phyloP scores from a whole-genome alignment of 345 rosid species.

The Durio zibethinus region DNA sequence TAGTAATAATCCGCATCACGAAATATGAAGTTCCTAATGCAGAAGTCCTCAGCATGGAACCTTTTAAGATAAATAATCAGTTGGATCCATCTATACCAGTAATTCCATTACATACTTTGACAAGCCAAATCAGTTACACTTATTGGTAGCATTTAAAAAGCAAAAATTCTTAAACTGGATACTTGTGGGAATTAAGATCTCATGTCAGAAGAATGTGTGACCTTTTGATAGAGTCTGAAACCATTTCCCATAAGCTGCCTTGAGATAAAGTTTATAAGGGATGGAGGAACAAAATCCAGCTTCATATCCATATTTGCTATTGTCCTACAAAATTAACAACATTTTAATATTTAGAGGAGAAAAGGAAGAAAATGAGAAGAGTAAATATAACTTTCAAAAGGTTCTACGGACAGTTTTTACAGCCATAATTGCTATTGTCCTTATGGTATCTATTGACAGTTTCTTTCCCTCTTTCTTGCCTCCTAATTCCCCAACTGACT shows the following conservation, averaged over 20 bases:
- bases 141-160: background rate
- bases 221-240: slow-evolving; percentile 93
- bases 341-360: slow-evolving; percentile 3
- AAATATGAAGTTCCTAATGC: background rate
- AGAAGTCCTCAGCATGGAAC: slow-evolving; percentile 4
- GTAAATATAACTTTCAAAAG: background rate
- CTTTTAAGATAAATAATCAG: background rate
- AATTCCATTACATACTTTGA: background rate
- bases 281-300: slow-evolving; percentile 87
- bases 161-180: background rate
- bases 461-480: background rate
- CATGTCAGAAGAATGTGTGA: slow-evolving; percentile 18
- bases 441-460: background rate
- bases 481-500: background rate
- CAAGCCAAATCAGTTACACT: background rate
- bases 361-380: background rate
- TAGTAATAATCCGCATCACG: background rate
- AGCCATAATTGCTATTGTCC: background rate
- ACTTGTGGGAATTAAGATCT: background rate
- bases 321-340: slow-evolving; percentile 50
- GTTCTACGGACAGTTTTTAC: background rate
- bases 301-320: slow-evolving; percentile 79
- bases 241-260: slow-evolving; percentile 91
- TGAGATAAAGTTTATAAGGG: slow-evolving; percentile 78
- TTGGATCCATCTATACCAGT: background rate